A percentile compares a stretch with the other conserved stretches of the same genome.
phyloP scores from a whole-genome alignment of 495 filamentous ascomycete genomes.

The Talaromyces wortmannii region DNA sequence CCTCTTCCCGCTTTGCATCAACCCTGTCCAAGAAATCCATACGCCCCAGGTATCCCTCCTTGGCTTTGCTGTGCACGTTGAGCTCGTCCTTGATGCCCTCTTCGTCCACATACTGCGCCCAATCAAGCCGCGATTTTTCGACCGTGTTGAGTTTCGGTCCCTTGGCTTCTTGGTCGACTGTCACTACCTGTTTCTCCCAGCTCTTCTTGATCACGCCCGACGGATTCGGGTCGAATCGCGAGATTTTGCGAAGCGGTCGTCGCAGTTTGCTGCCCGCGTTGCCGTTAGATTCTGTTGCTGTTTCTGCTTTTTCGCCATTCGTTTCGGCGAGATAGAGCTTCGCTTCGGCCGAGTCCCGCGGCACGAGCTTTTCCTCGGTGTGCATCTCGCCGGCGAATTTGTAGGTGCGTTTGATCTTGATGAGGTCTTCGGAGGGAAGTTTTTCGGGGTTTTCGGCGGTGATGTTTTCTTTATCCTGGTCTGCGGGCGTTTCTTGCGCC shows the following conservation, averaged over 20 bases:
- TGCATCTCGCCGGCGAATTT: constrained; percentile 85
- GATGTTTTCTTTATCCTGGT: constrained; percentile 15
- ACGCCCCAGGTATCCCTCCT: constrained; percentile 71
- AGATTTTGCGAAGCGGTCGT: constrained; percentile 65
- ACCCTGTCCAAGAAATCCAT: constrained; percentile 88
- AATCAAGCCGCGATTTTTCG: constrained; percentile 91
- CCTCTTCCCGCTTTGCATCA: constrained; percentile 70
- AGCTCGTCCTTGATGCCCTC: constrained; percentile 91
- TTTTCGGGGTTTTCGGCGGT: constrained; percentile 9
- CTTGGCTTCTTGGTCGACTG: constrained; percentile 28
- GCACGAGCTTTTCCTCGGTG: constrained; percentile 75
- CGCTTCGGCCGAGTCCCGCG: constrained; percentile 74
- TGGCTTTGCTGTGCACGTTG: constrained; percentile 72
- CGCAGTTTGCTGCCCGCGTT: constrained; percentile 29
- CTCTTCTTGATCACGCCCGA: constrained; percentile 42
- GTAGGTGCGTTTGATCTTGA: constrained; percentile 84
- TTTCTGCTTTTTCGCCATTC: constrained; percentile 19
- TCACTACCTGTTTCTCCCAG: constrained; percentile 28
- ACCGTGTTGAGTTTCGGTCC: constrained; percentile 91
- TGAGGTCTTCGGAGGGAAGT: constrained; percentile 38
- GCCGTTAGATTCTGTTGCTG: constrained; percentile 4
- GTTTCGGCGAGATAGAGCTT: constrained; percentile 59
- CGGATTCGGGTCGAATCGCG: constrained; percentile 72
- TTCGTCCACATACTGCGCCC: constrained; percentile 88
- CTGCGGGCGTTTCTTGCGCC: constrained; percentile 6